These are phyloP conservation scores for Besnoitia besnoiti DNA, from an alignment of 169 alveolate genomes.

Conservation along the genomic window DNA sequence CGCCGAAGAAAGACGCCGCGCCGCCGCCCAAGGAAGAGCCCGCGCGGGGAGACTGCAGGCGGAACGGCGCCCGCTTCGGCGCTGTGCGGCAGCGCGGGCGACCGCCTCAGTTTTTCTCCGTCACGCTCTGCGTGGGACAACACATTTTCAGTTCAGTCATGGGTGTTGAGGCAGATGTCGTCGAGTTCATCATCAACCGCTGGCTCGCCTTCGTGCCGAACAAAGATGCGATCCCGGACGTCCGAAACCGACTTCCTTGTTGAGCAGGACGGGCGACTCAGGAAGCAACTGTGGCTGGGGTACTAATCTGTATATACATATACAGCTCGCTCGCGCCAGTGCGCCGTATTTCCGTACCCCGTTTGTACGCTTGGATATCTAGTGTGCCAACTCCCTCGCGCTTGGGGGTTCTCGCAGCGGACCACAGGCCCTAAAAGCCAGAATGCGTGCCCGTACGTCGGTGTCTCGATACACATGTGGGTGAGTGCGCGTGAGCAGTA, in stretches of 20 bases:
- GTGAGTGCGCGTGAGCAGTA: too few relatives aligned
- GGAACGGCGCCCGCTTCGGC: background rate
- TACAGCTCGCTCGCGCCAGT: too few relatives aligned
- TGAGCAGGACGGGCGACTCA: too few relatives aligned
- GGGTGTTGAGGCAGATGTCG: slow-evolving; percentile 21
- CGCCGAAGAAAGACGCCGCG: background rate
- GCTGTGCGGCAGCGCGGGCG: background rate
- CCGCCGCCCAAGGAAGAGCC: background rate
- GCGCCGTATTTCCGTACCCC: too few relatives aligned
- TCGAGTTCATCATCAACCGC: background rate
- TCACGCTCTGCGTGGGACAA: slow-evolving; percentile 46
- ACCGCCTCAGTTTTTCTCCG: slow-evolving; percentile 20
- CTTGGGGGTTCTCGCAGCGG: too few relatives aligned
- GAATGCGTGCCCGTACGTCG: too few relatives aligned
- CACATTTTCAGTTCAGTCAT: slow-evolving; percentile 11
- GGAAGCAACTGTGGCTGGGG: too few relatives aligned
- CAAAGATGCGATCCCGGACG: background rate
- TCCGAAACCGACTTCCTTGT: background rate
- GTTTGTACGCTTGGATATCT: too few relatives aligned
- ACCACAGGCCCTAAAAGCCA: too few relatives aligned
- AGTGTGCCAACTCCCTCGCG: too few relatives aligned
- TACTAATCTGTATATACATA: background rate
- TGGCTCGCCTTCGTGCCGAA: slow-evolving; percentile 30
- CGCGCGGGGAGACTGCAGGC: background rate
- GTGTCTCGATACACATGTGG: too few relatives aligned